These are phyloP conservation scores for Yarrowia bubula DNA, from an alignment of 805 yeast genomes.

Conservation along the genomic window DNA sequence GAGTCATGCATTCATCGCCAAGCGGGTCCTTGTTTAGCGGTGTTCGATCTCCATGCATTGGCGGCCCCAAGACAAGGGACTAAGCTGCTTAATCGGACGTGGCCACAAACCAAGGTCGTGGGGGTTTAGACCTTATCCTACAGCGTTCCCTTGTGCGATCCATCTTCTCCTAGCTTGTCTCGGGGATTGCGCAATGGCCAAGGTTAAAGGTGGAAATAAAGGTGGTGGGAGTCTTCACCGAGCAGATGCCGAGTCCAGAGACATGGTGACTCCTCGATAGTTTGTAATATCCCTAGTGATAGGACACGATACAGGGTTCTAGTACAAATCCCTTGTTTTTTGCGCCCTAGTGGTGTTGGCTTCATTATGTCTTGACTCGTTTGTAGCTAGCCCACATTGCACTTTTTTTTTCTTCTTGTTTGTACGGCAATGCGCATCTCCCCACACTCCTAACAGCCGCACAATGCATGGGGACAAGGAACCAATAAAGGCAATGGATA, in stretches of 20 bases:
- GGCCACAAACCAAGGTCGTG: not conserved
- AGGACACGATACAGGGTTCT: not conserved
- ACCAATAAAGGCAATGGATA: not conserved
- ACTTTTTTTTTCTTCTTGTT: not conserved
- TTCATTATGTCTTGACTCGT: not conserved
- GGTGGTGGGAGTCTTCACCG: not conserved
- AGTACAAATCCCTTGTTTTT: not conserved
- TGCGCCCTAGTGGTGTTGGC: not conserved
- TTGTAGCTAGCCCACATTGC: not conserved
- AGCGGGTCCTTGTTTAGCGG: not conserved
- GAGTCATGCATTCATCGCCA: slow-evolving; percentile 14
- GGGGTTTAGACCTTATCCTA: not conserved
- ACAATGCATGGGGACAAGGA: not conserved
- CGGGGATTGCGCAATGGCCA: not conserved
- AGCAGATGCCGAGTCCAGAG: not conserved
- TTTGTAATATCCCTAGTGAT: too few species aligned
- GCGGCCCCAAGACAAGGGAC: slow-evolving; percentile 10
- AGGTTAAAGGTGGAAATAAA: not conserved
- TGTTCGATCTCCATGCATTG: not conserved
- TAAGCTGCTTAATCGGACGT: slow-evolving; percentile 9
- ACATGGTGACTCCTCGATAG: too few species aligned
- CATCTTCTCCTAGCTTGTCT: not conserved
- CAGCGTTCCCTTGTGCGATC: not conserved
- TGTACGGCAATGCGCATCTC: not conserved
- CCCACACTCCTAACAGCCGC: slow-evolving; percentile 17